phyloP scores from a whole-genome alignment of 306 rosid genomes.

The Prosopis cineraria region DNA sequence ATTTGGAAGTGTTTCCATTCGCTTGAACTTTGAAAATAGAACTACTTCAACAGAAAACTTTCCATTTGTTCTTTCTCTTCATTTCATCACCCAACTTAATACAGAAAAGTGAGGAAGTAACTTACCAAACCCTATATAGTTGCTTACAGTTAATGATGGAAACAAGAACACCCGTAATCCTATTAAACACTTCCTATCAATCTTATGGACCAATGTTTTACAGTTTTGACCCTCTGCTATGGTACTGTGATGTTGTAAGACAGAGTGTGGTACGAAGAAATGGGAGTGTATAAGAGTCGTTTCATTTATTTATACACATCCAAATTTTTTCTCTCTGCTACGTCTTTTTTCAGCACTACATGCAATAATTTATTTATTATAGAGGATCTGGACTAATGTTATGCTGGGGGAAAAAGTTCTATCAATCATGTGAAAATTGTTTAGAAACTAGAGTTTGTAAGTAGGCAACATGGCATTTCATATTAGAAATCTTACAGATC shows the following conservation, averaged over 20 bases:
- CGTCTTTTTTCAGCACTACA: no score
- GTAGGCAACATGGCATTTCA: no score
- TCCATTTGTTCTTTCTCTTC: neutral
- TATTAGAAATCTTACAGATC: no score
- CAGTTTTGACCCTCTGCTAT: neutral
- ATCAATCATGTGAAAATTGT: no score
- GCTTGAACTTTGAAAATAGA: neutral
- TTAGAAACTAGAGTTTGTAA: no score
- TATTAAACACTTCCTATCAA: neutral
- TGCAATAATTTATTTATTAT: no score
- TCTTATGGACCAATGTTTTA: neutral
- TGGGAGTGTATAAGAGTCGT: no score
- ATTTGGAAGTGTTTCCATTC: neutral
- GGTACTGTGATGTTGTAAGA: no score
- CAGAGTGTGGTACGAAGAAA: no score
- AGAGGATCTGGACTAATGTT: neutral
- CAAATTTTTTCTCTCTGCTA: no score
- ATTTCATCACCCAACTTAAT: neutral
- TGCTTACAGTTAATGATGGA: neutral
- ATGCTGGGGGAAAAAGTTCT: neutral
- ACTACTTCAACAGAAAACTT: neutral
- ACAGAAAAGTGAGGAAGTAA: neutral
- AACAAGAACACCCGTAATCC: neutral
- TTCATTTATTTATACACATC: no score
- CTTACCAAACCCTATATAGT: neutral